These are phyloP conservation scores for Aegilops umbellulata DNA, from an alignment of 176 grass and related monocot species.

Conservation along the genomic window DNA sequence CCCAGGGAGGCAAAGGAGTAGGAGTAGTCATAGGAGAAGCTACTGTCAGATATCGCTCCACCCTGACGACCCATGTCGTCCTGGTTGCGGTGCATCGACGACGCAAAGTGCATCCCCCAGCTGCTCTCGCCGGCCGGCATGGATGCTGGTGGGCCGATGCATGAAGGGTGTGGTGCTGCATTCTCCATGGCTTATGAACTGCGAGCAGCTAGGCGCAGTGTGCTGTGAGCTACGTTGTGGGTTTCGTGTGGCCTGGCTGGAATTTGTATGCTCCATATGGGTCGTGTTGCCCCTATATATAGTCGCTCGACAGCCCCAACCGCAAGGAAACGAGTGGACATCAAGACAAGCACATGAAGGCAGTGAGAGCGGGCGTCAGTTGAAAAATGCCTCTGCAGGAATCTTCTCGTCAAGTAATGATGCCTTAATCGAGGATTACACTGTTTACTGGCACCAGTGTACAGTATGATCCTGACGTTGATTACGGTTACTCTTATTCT, in stretches of 20 bases:
- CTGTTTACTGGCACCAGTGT: too few species aligned
- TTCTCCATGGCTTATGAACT: conserved; percentile 31
- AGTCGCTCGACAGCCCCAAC: not conserved
- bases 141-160: conserved; percentile 16
- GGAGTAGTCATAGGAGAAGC: conserved; percentile 36
- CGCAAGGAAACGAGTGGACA: not conserved
- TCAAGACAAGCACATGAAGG: not conserved
- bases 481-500: too few species aligned
- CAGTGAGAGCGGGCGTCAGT: too few species aligned
- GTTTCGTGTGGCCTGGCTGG: not conserved
- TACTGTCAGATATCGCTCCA: conserved; percentile 2
- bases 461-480: too few species aligned
- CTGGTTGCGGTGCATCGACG: conserved; percentile 1
- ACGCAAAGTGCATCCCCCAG: conserved; percentile 50
- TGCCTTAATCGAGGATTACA: too few species aligned
- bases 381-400: too few species aligned
- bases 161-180: conserved; percentile 15
- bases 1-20: conserved; percentile 26
- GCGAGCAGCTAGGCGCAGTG: not conserved
- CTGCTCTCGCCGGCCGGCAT: conserved; percentile 43
- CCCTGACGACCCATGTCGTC: not conserved
- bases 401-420: too few species aligned
- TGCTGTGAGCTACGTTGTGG: not conserved
- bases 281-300: not conserved
- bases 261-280: not conserved